Percentiles rank a stretch among this genome's conserved stretches.
Conservation (phyloP, 2,329 filamentous ascomycete genomes). For the Cytospora piceae region DNA sequence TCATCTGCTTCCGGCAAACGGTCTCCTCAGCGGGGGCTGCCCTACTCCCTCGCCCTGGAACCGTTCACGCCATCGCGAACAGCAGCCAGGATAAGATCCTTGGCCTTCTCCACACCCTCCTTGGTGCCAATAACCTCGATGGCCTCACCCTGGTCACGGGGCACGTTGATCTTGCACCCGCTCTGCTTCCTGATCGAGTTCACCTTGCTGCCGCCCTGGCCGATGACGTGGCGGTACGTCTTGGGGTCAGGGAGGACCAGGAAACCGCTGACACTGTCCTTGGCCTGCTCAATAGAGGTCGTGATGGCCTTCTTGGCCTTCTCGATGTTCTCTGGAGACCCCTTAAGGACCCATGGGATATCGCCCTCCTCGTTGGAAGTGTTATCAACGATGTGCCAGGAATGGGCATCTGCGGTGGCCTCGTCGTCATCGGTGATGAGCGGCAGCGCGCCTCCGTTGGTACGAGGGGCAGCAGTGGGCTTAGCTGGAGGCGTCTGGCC, state of each 20-base stretch:
- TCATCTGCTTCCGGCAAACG: not conserved
- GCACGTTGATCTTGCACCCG: constrained; percentile 91
- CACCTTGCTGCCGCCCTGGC: constrained; percentile 85
- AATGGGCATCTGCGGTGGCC: constrained; percentile 67
- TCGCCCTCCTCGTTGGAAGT: constrained; percentile 66
- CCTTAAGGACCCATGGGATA: constrained; percentile 89
- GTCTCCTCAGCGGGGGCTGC: constrained; percentile 5
- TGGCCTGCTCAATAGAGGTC: constrained; percentile 73
- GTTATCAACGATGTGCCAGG: constrained; percentile 79
- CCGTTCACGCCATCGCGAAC: constrained; percentile 64
- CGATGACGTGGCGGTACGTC: constrained; percentile 89
- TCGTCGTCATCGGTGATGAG: constrained; percentile 87
- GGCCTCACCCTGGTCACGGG: constrained; percentile 81
- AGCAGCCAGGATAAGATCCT: constrained; percentile 84
- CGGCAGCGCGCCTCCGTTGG: constrained; percentile 70
- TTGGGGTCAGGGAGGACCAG: constrained; percentile 86
- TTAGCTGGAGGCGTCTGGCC: constrained; percentile 77
- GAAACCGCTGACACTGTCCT: constrained; percentile 78
- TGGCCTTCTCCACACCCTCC: constrained; percentile 83
- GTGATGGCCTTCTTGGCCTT: constrained; percentile 79
- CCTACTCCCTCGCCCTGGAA: constrained; percentile 34
- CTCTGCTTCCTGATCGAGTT: constrained; percentile 92
- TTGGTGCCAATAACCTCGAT: constrained; percentile 85
- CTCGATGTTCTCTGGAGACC: constrained; percentile 74
- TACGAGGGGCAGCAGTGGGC: constrained; percentile 59